phyloP scores from a whole-genome alignment of 116 monocot genomes.

The Papilionanthe hybrid region DNA sequence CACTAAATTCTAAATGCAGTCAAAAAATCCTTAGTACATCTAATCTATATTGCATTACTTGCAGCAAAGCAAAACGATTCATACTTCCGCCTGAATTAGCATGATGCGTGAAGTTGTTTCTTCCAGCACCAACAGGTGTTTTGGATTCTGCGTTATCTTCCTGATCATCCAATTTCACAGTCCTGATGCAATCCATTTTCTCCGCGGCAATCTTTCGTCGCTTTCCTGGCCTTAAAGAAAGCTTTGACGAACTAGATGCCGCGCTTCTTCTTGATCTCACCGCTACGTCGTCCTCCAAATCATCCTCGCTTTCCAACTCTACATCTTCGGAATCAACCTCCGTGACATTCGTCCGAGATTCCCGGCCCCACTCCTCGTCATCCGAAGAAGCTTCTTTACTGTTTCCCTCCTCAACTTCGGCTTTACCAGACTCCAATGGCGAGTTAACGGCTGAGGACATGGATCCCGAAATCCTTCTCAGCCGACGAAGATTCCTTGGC shows the following conservation, averaged over 20 bases:
- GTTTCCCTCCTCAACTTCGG: conserved; percentile 6
- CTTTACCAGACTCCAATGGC: not conserved
- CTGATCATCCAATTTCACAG: conserved; percentile 32
- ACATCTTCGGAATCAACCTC: conserved; percentile 43
- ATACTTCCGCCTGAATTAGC: conserved; percentile 17
- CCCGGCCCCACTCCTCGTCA: conserved; percentile 51
- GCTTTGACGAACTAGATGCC: conserved; percentile 1
- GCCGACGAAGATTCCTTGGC: conserved; percentile 37
- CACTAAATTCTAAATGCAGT: no score
- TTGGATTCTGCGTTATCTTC: conserved; percentile 2
- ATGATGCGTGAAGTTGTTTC: not conserved
- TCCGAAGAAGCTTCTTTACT: conserved; percentile 32
- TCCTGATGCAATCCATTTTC: conserved; percentile 36
- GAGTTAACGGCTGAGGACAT: not conserved
- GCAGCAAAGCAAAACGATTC: not conserved
- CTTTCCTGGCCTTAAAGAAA: conserved; percentile 31
- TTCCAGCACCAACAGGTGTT: not conserved
- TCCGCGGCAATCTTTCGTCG: conserved; percentile 41
- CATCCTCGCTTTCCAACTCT: conserved; percentile 49
- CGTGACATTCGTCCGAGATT: conserved; percentile 10
- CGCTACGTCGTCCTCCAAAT: conserved; percentile 23
- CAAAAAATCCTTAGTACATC: not conserved
- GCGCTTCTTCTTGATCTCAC: conserved; percentile 22
- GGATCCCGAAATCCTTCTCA: conserved; percentile 38
- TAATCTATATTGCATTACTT: not conserved